These are phyloP conservation scores for Vachellia pachyceras DNA, from an alignment of 306 rosid species.

Conservation along the genomic window DNA sequence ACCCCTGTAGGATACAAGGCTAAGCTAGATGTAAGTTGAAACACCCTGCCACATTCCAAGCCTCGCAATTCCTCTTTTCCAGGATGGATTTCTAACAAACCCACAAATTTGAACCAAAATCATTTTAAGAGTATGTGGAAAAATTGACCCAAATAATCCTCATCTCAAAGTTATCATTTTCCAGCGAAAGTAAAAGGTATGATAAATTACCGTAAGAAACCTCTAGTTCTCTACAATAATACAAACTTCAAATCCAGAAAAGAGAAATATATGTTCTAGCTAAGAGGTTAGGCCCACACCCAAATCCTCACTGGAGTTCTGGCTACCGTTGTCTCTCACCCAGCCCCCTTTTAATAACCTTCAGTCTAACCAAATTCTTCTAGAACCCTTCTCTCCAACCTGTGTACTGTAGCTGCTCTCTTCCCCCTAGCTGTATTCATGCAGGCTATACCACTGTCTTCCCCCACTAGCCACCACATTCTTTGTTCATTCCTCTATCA, in stretches of 20 bases:
- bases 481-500: neutral
- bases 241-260: neutral
- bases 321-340: neutral
- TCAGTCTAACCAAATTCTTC: neutral
- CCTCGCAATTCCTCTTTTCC: neutral
- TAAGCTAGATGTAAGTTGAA: neutral
- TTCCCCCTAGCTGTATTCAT: neutral
- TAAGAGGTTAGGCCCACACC: neutral
- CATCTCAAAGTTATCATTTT: neutral
- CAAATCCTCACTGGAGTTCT: neutral
- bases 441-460: neutral
- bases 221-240: neutral
- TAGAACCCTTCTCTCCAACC: neutral
- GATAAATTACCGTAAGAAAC: neutral
- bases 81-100: neutral
- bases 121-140: neutral
- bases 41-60: neutral
- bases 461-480: neutral
- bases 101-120: slow-evolving; percentile 12
- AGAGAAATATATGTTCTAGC: neutral
- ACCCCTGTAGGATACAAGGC: neutral
- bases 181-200: neutral
- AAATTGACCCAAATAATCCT: slow-evolving; percentile 4
- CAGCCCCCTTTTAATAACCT: neutral
- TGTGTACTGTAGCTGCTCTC: neutral